Evolutionary conservation across 2,329 filamentous ascomycete genomes (phyloP).

Genomic region (Lasiodiplodia sp.): DNA sequence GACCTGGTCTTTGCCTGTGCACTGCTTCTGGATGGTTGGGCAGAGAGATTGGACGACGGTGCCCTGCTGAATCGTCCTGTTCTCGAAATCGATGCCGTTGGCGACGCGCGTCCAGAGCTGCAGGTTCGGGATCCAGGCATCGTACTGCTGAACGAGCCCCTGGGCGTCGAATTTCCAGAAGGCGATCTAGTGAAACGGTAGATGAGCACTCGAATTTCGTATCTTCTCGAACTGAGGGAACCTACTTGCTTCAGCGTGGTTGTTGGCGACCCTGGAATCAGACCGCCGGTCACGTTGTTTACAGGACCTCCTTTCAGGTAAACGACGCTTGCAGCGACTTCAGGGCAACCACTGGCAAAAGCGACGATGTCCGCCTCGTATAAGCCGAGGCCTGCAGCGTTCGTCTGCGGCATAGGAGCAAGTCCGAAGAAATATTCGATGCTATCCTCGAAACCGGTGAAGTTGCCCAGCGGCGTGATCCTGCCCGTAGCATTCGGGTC

Average conservation of each 20-base stretch:
- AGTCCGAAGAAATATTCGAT: slow-evolving; percentile 57
- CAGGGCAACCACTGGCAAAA: slow-evolving; percentile 46
- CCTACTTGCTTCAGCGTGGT: slow-evolving; percentile 46
- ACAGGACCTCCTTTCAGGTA: slow-evolving; percentile 42
- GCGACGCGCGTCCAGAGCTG: slow-evolving; percentile 47
- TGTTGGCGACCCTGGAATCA: slow-evolving; percentile 41
- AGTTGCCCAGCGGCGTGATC: slow-evolving; percentile 53
- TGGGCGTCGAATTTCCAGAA: slow-evolving; percentile 58
- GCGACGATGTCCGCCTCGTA: slow-evolving; percentile 36
- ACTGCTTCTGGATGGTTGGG: slow-evolving; percentile 43
- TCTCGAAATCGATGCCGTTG: slow-evolving; percentile 39
- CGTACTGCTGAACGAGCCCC: slow-evolving; percentile 53
- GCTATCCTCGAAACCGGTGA: slow-evolving; percentile 51
- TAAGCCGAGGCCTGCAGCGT: slow-evolving; percentile 36
- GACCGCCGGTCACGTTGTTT: slow-evolving; percentile 40
- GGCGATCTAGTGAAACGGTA: slow-evolving; percentile 38
- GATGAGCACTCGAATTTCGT: no score
- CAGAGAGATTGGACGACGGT: slow-evolving; percentile 44
- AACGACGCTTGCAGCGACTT: slow-evolving; percentile 49
- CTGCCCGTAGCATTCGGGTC: slow-evolving; percentile 48
- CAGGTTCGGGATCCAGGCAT: slow-evolving; percentile 55
- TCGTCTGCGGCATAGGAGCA: slow-evolving; percentile 45
- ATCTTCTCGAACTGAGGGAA: neutral
- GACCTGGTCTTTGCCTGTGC: slow-evolving; percentile 48
- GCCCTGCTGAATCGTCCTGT: slow-evolving; percentile 37